These are phyloP conservation scores for Blastocystis hominis DNA, from an alignment of 352 stramenopile species.

Conservation along the genomic window DNA sequence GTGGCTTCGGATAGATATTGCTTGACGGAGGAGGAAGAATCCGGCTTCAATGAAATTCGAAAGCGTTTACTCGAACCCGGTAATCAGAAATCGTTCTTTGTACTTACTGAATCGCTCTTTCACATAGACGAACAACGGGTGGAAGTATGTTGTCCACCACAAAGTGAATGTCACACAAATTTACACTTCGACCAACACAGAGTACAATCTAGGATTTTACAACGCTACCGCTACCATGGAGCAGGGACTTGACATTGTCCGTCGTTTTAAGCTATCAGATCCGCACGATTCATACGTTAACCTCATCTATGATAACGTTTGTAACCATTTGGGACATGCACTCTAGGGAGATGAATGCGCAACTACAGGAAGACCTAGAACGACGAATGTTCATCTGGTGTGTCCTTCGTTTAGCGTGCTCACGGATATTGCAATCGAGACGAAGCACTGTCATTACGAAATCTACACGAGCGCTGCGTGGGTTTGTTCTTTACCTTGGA, in stretches of 20 bases:
- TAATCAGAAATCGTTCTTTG: not conserved
- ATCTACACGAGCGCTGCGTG: not conserved
- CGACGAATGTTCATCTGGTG: not conserved
- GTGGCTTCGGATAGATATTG: not conserved
- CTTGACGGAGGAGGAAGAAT: not conserved
- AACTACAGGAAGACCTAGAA: conserved; percentile 5
- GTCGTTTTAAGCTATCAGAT: not conserved
- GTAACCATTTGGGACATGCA: not conserved
- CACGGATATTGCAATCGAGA: not conserved
- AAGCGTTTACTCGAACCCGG: not conserved
- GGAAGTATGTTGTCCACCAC: not conserved
- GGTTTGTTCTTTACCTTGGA: conserved; percentile 24
- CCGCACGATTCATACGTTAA: not conserved
- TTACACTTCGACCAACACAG: not conserved
- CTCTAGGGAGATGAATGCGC: conserved; percentile 29
- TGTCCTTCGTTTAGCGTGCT: not conserved
- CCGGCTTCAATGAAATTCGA: not conserved
- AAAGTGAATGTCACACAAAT: conserved; percentile 37
- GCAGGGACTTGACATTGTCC: not conserved
- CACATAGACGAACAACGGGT: not conserved
- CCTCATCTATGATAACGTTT: conserved; percentile 7
- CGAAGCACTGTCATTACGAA: not conserved
- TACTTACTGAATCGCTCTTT: not conserved
- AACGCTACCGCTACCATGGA: not conserved
- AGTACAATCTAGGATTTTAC: conserved; percentile 10